These are phyloP conservation scores for Solanum acaule DNA, from an alignment of 257 asterid species.

Conservation along the genomic window DNA sequence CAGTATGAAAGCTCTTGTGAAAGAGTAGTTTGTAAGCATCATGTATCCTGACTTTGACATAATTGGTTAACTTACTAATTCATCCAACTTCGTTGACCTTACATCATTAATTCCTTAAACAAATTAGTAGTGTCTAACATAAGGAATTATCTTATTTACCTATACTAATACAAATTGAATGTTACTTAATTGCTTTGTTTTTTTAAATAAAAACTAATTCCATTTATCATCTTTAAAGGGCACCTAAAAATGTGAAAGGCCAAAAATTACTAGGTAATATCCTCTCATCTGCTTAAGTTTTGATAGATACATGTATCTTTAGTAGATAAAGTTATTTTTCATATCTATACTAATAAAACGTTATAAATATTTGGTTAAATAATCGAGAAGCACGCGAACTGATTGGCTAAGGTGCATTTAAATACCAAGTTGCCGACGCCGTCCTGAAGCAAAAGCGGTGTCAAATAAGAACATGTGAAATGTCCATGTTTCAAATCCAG, in stretches of 20 bases:
- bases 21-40: background rate
- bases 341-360: no score
- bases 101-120: background rate
- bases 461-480: slow-evolving; percentile 7
- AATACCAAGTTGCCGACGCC: background rate
- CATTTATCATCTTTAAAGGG: background rate
- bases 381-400: no score
- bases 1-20: background rate
- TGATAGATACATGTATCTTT: no score
- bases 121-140: background rate
- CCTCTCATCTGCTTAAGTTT: background rate
- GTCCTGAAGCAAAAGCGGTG: background rate
- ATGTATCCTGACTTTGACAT: background rate
- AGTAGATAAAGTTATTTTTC: no score
- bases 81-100: background rate
- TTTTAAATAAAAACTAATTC: background rate
- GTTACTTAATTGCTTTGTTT: background rate
- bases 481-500: background rate
- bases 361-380: no score
- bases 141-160: background rate
- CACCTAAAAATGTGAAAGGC: background rate
- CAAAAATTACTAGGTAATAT: background rate
- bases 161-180: no score
- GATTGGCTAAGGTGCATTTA: background rate
- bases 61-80: background rate